phyloP scores from a whole-genome alignment of 768 basidiomycete genomes.

The Lyophyllum semitale region DNA sequence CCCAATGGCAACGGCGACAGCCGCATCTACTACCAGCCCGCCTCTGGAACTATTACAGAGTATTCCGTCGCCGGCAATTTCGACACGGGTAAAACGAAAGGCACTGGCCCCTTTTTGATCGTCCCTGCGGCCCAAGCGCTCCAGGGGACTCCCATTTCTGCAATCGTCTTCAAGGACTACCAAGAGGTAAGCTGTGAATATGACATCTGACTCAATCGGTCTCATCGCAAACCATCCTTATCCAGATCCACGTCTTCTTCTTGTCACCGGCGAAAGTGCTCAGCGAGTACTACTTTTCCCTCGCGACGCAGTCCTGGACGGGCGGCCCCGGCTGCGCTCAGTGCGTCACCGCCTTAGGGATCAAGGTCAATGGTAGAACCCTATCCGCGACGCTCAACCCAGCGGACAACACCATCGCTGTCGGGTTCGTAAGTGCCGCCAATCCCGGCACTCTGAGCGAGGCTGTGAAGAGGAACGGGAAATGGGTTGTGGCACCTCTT shows the following conservation, averaged over 20 bases:
- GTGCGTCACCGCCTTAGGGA: not conserved
- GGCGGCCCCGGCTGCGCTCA: not conserved
- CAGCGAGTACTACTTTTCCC: constrained; percentile 3
- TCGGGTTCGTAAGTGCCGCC: not conserved
- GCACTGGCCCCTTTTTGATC: not conserved
- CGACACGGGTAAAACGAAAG: not conserved
- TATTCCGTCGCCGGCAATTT: not conserved
- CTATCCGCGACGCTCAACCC: not conserved
- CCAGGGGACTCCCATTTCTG: not conserved
- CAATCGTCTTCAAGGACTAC: not conserved
- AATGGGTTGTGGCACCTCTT: not conserved
- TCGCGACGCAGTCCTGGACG: not conserved
- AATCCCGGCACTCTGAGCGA: not conserved
- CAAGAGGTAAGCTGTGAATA: not conserved
- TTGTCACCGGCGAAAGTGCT: not conserved
- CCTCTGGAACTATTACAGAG: not conserved
- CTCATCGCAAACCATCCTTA: not conserved
- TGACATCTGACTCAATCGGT: not conserved
- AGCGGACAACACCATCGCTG: not conserved
- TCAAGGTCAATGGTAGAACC: not conserved
- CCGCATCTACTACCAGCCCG: constrained; percentile 3
- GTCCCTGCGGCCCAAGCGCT: not conserved
- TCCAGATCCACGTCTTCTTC: constrained; percentile 5
- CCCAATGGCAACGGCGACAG: not conserved
- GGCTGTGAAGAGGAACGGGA: not conserved